These are phyloP conservation scores for Rhodotorula mucilaginosa DNA, from an alignment of 1,284 basidiomycete genomes.

Conservation along the genomic window DNA sequence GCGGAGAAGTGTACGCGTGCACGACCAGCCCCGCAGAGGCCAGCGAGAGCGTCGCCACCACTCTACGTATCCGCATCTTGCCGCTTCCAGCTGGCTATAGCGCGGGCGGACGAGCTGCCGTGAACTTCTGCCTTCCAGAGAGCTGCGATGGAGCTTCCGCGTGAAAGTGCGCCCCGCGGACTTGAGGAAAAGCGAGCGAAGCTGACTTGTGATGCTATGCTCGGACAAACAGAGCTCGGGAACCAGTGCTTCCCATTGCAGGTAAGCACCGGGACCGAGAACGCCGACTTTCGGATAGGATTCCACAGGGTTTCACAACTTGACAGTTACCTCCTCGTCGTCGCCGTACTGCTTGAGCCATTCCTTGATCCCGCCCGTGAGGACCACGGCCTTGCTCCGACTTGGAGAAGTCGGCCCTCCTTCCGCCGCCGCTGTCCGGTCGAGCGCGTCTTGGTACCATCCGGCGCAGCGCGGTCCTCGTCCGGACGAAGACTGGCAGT, in stretches of 20 bases:
- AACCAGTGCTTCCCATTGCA: too few species aligned
- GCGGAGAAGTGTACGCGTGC: slow-evolving; percentile 3
- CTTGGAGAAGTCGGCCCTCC: not conserved
- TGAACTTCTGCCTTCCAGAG: too few species aligned
- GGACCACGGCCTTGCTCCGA: slow-evolving; percentile 38
- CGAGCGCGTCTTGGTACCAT: slow-evolving; percentile 48
- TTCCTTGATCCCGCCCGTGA: slow-evolving; percentile 47
- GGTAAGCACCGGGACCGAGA: too few species aligned
- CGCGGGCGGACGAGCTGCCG: too few species aligned
- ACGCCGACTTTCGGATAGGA: too few species aligned
- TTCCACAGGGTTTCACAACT: slow-evolving; percentile 2
- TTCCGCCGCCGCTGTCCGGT: slow-evolving; percentile 11
- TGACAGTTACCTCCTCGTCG: slow-evolving; percentile 24
- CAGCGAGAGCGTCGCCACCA: not conserved
- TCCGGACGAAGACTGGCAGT: slow-evolving; percentile 46
- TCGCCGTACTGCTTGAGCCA: slow-evolving; percentile 39
- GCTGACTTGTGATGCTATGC: too few species aligned
- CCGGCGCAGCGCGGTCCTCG: slow-evolving; percentile 47
- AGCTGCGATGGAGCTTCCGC: too few species aligned
- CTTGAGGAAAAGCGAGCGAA: too few species aligned
- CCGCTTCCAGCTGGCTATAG: too few species aligned
- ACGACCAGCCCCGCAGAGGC: not conserved
- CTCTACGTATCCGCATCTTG: not conserved
- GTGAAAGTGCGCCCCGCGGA: too few species aligned
- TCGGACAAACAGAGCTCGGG: too few species aligned